Evolutionary conservation across 2,329 filamentous ascomycete genomes (phyloP).

Genomic region (Elsinoe arachidis): DNA sequence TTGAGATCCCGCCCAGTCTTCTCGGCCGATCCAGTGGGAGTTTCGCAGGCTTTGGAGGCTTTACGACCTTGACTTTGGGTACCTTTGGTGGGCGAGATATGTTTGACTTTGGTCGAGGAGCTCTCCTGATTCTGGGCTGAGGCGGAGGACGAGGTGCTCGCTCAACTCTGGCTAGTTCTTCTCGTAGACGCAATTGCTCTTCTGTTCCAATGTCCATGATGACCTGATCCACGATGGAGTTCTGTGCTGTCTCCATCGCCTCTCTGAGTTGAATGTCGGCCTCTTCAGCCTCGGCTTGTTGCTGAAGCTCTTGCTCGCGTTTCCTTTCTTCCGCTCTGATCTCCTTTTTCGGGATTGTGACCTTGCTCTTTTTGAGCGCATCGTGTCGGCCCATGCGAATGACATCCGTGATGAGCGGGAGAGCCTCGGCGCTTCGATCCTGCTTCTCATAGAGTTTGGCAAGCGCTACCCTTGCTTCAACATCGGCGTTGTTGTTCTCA

Average conservation of each 20-base stretch:
- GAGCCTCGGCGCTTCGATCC: conserved; percentile 63
- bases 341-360: conserved; percentile 16
- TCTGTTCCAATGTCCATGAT: conserved; percentile 5
- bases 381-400: conserved; percentile 49
- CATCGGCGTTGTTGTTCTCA: conserved; percentile 59
- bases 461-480: conserved; percentile 69
- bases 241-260: not conserved
- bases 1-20: not conserved
- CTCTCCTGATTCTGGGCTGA: not conserved
- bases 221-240: conserved; percentile 3
- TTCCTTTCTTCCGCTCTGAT: conserved; percentile 4
- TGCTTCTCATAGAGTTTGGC: conserved; percentile 73
- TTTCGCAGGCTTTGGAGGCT: not conserved
- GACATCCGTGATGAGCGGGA: conserved; percentile 67
- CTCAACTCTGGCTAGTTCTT: not conserved
- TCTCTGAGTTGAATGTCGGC: not conserved
- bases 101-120: not conserved
- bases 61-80: not conserved
- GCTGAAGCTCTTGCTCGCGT: not conserved
- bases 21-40: not conserved
- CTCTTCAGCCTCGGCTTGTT: not conserved
- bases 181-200: not conserved
- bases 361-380: conserved; percentile 37
- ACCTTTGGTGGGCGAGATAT: not conserved
- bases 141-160: not conserved